Base-by-base conservation (phyloP, 2,329 filamentous ascomycete genomes). In the Chaetomium olivaceum region DNA sequence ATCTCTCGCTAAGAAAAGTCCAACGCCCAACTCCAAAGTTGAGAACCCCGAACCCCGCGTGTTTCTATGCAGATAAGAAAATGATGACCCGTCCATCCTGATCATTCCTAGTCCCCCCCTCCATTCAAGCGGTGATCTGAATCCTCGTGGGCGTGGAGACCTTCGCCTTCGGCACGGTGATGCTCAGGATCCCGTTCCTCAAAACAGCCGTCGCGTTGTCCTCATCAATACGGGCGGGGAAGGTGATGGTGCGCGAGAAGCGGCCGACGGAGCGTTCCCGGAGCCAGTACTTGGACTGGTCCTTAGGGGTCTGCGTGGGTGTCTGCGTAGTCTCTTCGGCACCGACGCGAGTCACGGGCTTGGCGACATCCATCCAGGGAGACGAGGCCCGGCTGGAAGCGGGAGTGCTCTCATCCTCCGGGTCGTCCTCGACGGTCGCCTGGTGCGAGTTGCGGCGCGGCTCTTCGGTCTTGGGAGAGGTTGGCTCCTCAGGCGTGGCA, bases 171-270 rank as follows among this genome's bases (percentile, higher is more conserved):
- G 89, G 89, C 29, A 91, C 84, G 33, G 80, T 74, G 65, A 92
- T 82, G 70, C 76, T 85, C 69, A 92, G 80, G 68, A 91, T 81
- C 23, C 89, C 89, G 67, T 91, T 85, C 76, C 86, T 84, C 72
- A 91, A 83, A 63, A 74, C 82, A 58, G 89, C 89, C 56, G 77
- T 81, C 63, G 91, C 89, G 2, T 73, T 77, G 16, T 87, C 85
- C 71, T 86, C 83, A 73, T 91, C 86, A 68, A 92, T 83, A 33
- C 83, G 83, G 59, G 78, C 77, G 0, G 89, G 87, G 80, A 92
- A 91, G 75, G 80, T 85, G 80, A 91, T 91, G 67, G 82, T 85
- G 68, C 89, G 85, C 61, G 84, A 82, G 80, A 91, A 92, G 69
- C 88, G 83, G 74, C 89, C 89, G 65, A 89, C 79, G 67, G 82